Evolutionary conservation across 2,329 filamentous ascomycete species (phyloP).

Genomic region (Botrytis medusae): DNA sequence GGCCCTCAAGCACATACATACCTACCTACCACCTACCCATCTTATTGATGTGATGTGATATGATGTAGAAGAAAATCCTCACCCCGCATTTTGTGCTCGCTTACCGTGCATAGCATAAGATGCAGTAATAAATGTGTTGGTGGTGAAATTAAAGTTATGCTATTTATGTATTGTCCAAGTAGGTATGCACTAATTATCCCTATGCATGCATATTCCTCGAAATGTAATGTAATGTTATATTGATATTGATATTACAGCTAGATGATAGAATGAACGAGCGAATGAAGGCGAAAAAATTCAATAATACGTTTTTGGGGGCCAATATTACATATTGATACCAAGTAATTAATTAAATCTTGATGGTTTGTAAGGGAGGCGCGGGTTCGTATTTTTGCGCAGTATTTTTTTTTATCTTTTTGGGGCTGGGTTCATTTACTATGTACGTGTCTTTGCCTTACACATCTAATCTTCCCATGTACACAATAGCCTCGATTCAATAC

Average conservation of each 20-base stretch:
- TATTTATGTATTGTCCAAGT: neutral
- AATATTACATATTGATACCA: neutral
- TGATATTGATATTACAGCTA: neutral
- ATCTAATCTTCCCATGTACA: neutral
- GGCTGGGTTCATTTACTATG: neutral
- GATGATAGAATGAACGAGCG: neutral
- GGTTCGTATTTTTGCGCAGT: neutral
- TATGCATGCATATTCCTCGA: neutral
- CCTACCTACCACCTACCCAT: neutral
- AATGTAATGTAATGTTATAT: neutral
- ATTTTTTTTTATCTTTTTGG: no score
- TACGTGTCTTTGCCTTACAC: neutral
- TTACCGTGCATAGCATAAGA: neutral
- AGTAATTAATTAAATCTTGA: neutral
- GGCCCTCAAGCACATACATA: neutral
- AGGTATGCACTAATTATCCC: conserved; percentile 1
- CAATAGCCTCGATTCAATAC: neutral
- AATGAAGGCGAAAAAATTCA: neutral
- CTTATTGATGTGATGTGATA: neutral
- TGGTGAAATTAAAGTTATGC: conserved; percentile 19
- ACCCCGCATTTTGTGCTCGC: conserved; percentile 16
- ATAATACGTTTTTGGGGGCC: neutral
- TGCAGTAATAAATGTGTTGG: neutral
- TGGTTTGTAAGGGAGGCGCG: neutral
- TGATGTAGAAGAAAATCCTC: neutral